Evolutionary conservation across 2,329 filamentous ascomycete species (phyloP), one percentile per base, ranked within the genome.

Genomic region (Nigrospora sphaerica): DNA sequence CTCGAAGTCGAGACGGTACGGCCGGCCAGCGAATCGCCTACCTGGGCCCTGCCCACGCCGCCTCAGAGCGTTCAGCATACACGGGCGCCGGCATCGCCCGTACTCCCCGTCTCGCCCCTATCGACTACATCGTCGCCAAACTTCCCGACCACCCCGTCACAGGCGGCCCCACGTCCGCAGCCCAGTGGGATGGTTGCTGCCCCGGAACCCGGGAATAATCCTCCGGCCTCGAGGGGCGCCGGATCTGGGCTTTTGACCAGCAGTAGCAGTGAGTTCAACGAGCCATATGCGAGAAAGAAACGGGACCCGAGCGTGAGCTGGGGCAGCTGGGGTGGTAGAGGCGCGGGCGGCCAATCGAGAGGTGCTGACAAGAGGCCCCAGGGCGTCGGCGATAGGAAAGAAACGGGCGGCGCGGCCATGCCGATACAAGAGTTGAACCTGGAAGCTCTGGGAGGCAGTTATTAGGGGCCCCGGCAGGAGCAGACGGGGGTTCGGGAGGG

Each of bases 321-420:
- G 63, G 63, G 64, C 1, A 65, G 61, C 43, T 64, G 62, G 60
- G 53, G 57, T 42, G 51, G 56, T 2, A 55, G 54, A 12, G 55
- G 55, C 1, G 51, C 54, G 3, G 57, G 56, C 6, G 53, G 56
- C 12, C 45, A 17, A 14, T 19, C 14, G 10, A 34, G 17, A 12
- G 12, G 6, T 4, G 12, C 16, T 12, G 14, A 45, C 18, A 40
- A 42, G 32, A 47, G 50, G 36, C 44, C 45, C 23, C 38, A 33
- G 32, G 47, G 49, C 13, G 42, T 37, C 41, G 42, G 31, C n/a
- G 52, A 52, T 32, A 51, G 46, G 44, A 52, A 49, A 32, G 50
- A 46, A 13, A 47, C 43, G 3, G 43, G 31, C 3, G 45, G 44
- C 18, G 46, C 46, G 13, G 38, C 28, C 9, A 48, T 54, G 6